A percentile compares a stretch with the other conserved stretches of the same genome.
Evolutionary conservation across 179 eudicot species (phyloP).

Genomic region (Drosera spatulata): DNA sequence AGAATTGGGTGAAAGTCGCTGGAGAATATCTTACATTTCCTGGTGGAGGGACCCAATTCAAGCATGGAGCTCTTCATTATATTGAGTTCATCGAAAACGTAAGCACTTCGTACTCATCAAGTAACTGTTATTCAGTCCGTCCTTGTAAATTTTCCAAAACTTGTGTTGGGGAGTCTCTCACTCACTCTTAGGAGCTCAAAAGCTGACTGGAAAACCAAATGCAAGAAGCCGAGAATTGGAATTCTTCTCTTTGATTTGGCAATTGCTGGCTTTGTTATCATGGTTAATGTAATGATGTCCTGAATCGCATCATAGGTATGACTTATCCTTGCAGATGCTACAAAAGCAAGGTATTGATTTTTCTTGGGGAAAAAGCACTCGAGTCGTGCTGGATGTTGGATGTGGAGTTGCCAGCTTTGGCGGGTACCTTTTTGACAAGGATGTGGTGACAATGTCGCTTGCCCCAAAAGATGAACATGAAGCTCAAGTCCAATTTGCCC

Average conservation of each 20-base stretch:
- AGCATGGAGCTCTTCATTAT: conserved; percentile 60
- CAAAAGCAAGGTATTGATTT: conserved; percentile 16
- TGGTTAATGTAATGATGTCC: not conserved
- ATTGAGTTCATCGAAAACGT: conserved; percentile 58
- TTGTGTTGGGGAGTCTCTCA: too few relatives aligned
- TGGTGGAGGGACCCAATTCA: conserved; percentile 73
- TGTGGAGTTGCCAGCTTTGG: conserved; percentile 88
- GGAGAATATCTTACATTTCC: conserved; percentile 63
- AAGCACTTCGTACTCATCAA: conserved; percentile 4
- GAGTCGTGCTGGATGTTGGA: conserved; percentile 70
- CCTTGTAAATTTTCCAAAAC: not conserved
- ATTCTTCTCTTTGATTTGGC: not conserved
- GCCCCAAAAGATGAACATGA: conserved; percentile 83
- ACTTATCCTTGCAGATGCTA: conserved; percentile 9
- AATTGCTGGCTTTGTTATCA: not conserved
- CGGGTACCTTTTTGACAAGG: conserved; percentile 55
- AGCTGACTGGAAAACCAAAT: too few relatives aligned
- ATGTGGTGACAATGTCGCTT: conserved; percentile 59
- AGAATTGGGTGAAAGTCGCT: conserved; percentile 63
- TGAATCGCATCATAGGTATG: not conserved
- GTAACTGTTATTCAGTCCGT: not conserved
- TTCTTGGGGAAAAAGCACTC: conserved; percentile 56
- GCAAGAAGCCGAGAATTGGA: too few relatives aligned
- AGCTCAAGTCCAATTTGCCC: conserved; percentile 77
- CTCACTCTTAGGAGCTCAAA: too few relatives aligned